Conservation (phyloP, 2,329 filamentous ascomycete species). For the Colletotrichum tanaceti region DNA sequence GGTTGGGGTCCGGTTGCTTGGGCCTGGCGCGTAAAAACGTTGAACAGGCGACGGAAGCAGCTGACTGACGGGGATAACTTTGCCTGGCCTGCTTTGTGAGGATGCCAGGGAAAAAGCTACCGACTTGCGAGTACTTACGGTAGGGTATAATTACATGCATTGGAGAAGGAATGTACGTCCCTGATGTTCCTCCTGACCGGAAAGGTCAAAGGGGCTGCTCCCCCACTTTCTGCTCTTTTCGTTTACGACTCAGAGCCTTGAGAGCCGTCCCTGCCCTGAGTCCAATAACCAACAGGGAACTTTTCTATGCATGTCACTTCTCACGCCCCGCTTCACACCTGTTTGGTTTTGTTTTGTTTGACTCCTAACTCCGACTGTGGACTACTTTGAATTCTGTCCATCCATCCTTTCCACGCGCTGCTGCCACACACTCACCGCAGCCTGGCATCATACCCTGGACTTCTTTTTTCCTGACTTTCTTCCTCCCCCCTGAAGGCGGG, state of each 20-base stretch:
- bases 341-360: constrained; percentile 16
- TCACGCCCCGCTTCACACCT: constrained; percentile 33
- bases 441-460: constrained; percentile 35
- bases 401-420: constrained; percentile 13
- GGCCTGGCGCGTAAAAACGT: neutral
- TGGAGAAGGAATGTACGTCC: constrained; percentile 1
- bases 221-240: neutral
- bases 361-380: constrained; percentile 17
- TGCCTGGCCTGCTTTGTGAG: neutral
- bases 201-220: neutral
- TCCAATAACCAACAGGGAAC: constrained; percentile 14
- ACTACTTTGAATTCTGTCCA: constrained; percentile 9
- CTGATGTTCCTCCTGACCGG: neutral
- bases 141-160: no score
- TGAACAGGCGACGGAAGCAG: neutral
- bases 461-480: constrained; percentile 5
- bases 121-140: no score
- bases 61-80: neutral
- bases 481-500: no score
- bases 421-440: constrained; percentile 22
- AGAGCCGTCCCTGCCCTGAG: constrained; percentile 24
- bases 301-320: constrained; percentile 35
- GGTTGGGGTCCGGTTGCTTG: no score
- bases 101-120: no score
- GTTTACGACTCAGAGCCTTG: neutral